Conservation (phyloP, 2,329 filamentous ascomycete species). For the Cladosporium sp. region DNA sequence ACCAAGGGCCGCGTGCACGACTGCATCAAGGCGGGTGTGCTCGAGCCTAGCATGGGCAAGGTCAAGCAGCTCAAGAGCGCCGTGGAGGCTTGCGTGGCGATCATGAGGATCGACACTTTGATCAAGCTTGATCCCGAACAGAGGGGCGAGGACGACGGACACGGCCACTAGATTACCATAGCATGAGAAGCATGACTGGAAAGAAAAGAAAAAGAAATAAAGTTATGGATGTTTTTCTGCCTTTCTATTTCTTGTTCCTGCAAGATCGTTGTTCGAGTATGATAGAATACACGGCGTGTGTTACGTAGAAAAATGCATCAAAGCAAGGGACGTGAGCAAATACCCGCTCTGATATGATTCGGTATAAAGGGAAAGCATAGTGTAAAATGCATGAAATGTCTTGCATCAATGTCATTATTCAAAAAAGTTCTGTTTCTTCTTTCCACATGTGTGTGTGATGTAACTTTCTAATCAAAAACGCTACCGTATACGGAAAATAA, state of each 20-base stretch:
- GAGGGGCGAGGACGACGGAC: constrained; percentile 64
- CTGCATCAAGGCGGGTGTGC: constrained; percentile 87
- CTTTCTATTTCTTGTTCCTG: too few relatives aligned
- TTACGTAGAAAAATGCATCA: background rate
- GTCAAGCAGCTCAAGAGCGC: constrained; percentile 97
- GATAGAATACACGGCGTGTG: background rate
- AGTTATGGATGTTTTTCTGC: background rate
- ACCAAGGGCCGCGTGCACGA: constrained; percentile 87
- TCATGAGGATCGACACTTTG: constrained; percentile 98
- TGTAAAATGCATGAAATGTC: background rate
- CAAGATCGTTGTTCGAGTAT: background rate
- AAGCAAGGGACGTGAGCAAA: background rate
- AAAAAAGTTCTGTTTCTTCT: background rate
- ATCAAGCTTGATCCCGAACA: constrained; percentile 96
- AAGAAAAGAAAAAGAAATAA: background rate
- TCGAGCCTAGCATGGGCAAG: constrained; percentile 98
- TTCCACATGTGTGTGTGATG: background rate
- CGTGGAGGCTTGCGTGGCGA: constrained; percentile 96
- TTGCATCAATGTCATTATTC: background rate
- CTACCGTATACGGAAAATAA: background rate
- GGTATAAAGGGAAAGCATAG: background rate
- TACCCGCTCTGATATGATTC: background rate
- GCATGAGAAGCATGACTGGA: constrained; percentile 1
- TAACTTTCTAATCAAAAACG: background rate
- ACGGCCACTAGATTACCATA: constrained; percentile 38